These are phyloP conservation scores for Apiotrichum laibachii DNA, from an alignment of 1,284 basidiomycete genomes.

Conservation along the genomic window DNA sequence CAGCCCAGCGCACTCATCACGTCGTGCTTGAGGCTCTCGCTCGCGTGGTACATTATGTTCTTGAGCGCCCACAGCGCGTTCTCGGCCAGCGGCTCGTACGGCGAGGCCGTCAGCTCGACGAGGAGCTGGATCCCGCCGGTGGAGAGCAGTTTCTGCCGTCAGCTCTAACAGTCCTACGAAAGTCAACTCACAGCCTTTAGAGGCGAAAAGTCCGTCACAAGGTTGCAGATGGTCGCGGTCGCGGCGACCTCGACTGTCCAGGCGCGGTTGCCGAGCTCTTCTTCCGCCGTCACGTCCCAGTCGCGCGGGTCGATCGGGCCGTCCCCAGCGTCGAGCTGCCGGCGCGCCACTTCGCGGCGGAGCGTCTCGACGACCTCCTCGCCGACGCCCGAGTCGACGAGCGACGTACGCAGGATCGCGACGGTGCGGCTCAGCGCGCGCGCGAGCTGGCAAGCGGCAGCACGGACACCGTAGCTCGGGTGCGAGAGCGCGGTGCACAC, in stretches of 20 bases:
- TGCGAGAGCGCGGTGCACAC: slow-evolving; percentile 61
- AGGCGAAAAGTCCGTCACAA: slow-evolving; percentile 82
- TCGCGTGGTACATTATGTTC: slow-evolving; percentile 67
- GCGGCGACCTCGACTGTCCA: slow-evolving; percentile 69
- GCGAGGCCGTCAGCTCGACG: slow-evolving; percentile 58
- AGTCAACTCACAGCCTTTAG: slow-evolving; percentile 60
- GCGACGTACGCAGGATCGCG: slow-evolving; percentile 71
- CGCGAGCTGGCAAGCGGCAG: slow-evolving; percentile 78
- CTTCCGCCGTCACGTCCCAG: slow-evolving; percentile 17
- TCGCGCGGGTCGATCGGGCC: slow-evolving; percentile 11
- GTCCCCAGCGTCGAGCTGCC: slow-evolving; percentile 5
- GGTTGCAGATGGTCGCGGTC: slow-evolving; percentile 73
- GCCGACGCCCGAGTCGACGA: slow-evolving; percentile 77
- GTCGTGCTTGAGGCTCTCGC: slow-evolving; percentile 59
- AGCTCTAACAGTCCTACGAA: background rate
- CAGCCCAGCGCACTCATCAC: slow-evolving; percentile 67
- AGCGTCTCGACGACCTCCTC: slow-evolving; percentile 65
- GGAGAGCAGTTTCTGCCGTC: slow-evolving; percentile 59
- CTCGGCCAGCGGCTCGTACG: slow-evolving; percentile 60
- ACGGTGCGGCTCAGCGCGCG: slow-evolving; percentile 75
- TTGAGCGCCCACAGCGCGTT: slow-evolving; percentile 78
- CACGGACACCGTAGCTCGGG: slow-evolving; percentile 69
- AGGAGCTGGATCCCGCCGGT: slow-evolving; percentile 65
- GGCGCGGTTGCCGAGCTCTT: slow-evolving; percentile 58
- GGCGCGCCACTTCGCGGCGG: slow-evolving; percentile 32